Conservation (phyloP, 2,329 filamentous ascomycete species). For the Fusarium sp. region DNA sequence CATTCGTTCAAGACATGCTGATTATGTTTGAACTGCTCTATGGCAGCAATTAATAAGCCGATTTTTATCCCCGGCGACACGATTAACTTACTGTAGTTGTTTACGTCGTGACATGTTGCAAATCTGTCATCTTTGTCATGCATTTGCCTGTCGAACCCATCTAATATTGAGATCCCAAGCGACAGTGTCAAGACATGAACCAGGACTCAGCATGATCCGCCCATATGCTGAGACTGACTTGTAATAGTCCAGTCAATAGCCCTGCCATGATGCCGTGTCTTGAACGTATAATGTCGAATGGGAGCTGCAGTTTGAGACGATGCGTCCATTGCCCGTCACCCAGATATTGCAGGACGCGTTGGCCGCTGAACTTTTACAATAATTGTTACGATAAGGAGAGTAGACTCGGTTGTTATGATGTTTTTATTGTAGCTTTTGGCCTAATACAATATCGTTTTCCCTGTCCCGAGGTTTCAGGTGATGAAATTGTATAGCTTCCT, state of each 20-base stretch:
- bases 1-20: not conserved
- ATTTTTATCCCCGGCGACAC: too few species aligned
- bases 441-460: conserved; percentile 4
- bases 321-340: too few species aligned
- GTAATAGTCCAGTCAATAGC: conserved; percentile 5
- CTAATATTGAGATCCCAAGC: not conserved
- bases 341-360: not conserved
- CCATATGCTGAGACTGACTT: not conserved
- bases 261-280: not conserved
- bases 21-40: not conserved
- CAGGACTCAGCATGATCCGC: not conserved
- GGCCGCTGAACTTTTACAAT: not conserved
- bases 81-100: too few species aligned
- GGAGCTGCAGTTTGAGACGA: conserved; percentile 5
- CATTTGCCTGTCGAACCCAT: not conserved
- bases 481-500: too few species aligned
- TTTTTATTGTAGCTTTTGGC: not conserved
- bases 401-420: not conserved
- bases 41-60: not conserved
- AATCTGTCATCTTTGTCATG: not conserved
- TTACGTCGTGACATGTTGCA: too few species aligned
- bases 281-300: not conserved
- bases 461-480: not conserved
- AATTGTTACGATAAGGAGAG: conserved; percentile 14
- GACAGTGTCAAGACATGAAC: not conserved